Evolutionary conservation across 345 rosid genomes (phyloP), one percentile per base, ranked within the genome.

Genomic region (Eucalyptus cloeziana): DNA sequence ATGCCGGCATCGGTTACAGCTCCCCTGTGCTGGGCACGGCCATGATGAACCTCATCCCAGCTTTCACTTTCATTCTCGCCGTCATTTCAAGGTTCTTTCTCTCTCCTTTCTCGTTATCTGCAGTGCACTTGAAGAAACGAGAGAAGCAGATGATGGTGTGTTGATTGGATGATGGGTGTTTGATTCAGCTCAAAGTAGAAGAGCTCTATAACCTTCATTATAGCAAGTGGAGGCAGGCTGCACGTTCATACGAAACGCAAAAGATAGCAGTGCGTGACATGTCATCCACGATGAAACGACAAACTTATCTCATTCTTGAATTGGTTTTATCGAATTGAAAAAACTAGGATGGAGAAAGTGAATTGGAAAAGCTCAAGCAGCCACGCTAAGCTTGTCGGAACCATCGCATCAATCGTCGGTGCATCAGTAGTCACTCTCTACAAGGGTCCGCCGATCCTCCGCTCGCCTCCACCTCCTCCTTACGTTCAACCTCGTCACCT

Each of bases 11-110:
- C 49, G 86, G 89, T 71, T 92, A 92, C 87, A 92, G 95, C 93
- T 93, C 95, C 64, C 93, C 96, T 37, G 91, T 94, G 17, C 93
- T 94, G 49, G 94, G 85, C 22, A 87, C 95, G n/a, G 95, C 95
- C 47, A 90, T 94, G 94, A 92, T 93, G 52, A 93, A 93, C 90
- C 93, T 94, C 79, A 52, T 90, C 86, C 95, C 94, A 14, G 94
- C 92, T 81, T 89, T 93, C 76, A 94, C 95, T 91, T 94, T 93
- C 89, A 85, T 94, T 30, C 90, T 94, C 16, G 94, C 96, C 51
- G n/a, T 92, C 54, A 47, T 91, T 76, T 93, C 91, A 91, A 92
- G 96, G 96, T 94, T 85, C 45, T 44, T 24, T 49, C 31, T 88
- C 62, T 54, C 37, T 47, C 17, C 40, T n/a, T n/a, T 64, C 22